These are phyloP conservation scores for Rhodotorula toruloides DNA, from an alignment of 768 basidiomycete genomes.

Conservation along the genomic window DNA sequence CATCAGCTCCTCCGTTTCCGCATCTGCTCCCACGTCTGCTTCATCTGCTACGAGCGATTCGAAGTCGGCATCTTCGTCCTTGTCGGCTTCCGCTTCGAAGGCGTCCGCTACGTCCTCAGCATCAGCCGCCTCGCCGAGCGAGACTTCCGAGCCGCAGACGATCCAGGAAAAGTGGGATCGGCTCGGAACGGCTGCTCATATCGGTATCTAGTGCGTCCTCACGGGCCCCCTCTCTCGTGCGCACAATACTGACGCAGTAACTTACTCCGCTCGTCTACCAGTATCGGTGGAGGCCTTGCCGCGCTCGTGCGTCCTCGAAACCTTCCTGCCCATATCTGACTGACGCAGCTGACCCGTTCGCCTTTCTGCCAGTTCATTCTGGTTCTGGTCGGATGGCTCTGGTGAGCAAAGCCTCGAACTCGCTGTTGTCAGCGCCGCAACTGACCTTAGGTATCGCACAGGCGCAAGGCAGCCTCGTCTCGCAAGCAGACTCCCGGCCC, in stretches of 20 bases:
- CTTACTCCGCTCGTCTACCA: neutral
- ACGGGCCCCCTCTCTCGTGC: too few species aligned
- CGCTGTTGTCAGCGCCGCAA: too few species aligned
- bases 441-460: too few species aligned
- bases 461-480: neutral
- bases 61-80: too few species aligned
- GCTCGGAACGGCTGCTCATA: neutral
- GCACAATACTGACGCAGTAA: neutral
- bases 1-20: neutral
- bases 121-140: neutral
- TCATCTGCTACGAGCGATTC: neutral
- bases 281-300: neutral
- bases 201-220: slow-evolving; percentile 3
- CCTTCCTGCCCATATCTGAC: too few species aligned
- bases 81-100: neutral
- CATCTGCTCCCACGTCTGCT: neutral
- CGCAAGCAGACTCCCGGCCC: neutral
- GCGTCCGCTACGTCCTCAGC: neutral
- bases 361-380: slow-evolving; percentile 12
- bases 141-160: neutral
- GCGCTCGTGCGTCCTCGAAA: slow-evolving; percentile 1
- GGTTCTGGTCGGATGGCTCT: slow-evolving; percentile 22
- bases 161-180: slow-evolving; percentile 17
- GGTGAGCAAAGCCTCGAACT: neutral
- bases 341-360: neutral